These are phyloP conservation scores for Fremontodendron californicum DNA, from an alignment of 345 rosid species.

Conservation along the genomic window DNA sequence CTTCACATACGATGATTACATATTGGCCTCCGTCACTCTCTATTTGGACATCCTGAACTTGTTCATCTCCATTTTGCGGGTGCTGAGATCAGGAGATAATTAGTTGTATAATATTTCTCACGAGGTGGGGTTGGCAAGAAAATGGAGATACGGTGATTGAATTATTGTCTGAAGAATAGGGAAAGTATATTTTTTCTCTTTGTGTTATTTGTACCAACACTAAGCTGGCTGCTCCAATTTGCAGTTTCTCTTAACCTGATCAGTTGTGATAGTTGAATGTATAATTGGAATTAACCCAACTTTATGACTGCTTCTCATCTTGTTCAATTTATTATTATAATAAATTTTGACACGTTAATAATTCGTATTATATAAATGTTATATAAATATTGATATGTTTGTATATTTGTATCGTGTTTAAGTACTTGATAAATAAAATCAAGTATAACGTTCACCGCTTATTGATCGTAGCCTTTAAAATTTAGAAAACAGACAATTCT, in stretches of 20 bases:
- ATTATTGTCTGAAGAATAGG: not conserved
- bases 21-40: constrained; percentile 80
- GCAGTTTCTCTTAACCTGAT: constrained; percentile 1
- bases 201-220: not conserved
- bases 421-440: no score
- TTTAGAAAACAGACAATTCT: no score
- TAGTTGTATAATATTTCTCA: constrained; percentile 23
- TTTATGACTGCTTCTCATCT: no score
- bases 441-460: no score
- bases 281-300: not conserved
- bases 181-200: not conserved
- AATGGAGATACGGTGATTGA: not conserved
- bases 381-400: no score
- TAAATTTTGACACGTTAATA: no score
- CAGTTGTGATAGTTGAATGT: not conserved
- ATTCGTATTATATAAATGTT: no score
- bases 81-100: constrained; percentile 57
- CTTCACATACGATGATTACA: constrained; percentile 86
- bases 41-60: constrained; percentile 90
- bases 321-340: no score
- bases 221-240: not conserved
- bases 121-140: not conserved
- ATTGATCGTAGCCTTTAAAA: no score
- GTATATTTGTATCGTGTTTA: no score
- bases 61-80: constrained; percentile 79